A percentile compares a stretch with the other conserved stretches of the same genome.
Conservation (phyloP, 257 asterid species). For the Capsicum chinense region DNA sequence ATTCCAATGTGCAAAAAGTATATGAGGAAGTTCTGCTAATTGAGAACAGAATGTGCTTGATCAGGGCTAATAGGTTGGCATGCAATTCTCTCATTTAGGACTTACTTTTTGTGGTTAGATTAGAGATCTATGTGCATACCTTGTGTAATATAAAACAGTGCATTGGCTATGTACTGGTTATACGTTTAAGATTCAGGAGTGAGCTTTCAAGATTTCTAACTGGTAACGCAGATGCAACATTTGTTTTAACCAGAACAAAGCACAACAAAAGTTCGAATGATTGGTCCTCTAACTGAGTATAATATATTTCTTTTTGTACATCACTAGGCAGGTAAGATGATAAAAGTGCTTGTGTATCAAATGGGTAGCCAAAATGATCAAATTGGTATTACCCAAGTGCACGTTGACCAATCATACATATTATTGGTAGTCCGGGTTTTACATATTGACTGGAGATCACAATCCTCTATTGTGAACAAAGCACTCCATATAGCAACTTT, state of each 20-base stretch:
- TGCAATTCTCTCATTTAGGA: too few species aligned
- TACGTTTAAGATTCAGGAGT: not conserved
- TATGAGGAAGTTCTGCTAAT: not conserved
- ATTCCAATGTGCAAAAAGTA: not conserved
- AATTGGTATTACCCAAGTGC: not conserved
- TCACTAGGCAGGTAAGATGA: not conserved
- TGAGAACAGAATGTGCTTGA: not conserved
- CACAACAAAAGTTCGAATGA: not conserved
- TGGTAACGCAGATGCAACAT: not conserved
- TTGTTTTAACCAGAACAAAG: conserved; percentile 12
- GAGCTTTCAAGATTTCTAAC: not conserved
- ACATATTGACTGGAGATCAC: conserved; percentile 16
- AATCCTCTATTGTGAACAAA: not conserved
- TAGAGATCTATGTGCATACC: not conserved
- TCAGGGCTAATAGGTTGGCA: not conserved
- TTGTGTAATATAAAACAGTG: not conserved
- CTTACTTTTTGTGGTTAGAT: not conserved
- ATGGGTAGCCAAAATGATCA: not conserved
- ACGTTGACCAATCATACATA: not conserved
- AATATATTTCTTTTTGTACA: not conserved
- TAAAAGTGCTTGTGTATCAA: not conserved
- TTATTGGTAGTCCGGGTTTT: conserved; percentile 6
- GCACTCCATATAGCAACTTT: conserved; percentile 8
- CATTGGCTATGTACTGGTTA: conserved; percentile 16
- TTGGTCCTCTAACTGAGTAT: conserved; percentile 8